These are phyloP conservation scores for Knoxdaviesia capensis DNA, from an alignment of 2,329 filamentous ascomycete species.

Conservation along the genomic window DNA sequence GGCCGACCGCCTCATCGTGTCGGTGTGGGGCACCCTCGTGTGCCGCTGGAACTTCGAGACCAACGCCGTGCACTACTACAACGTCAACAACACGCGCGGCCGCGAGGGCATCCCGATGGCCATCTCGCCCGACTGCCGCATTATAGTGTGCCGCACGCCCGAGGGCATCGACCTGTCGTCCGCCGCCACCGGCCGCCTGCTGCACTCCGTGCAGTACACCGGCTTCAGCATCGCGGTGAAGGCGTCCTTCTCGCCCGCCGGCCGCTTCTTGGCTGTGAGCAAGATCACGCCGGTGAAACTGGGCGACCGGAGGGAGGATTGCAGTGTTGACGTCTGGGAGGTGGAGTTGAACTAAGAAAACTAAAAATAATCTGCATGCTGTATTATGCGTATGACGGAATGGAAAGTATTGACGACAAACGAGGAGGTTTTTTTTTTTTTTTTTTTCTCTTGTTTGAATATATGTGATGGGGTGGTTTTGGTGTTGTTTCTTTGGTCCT, in stretches of 20 bases:
- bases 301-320: too few species aligned
- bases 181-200: constrained; percentile 12
- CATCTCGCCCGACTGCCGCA: constrained; percentile 15
- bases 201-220: constrained; percentile 12
- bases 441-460: too few species aligned
- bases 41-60: constrained; percentile 13
- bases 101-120: constrained; percentile 16
- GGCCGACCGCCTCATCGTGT: constrained; percentile 12
- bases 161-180: constrained; percentile 16
- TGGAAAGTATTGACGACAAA: too few species aligned
- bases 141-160: constrained; percentile 15
- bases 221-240: constrained; percentile 10
- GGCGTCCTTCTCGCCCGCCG: constrained; percentile 13
- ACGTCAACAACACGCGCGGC: constrained; percentile 11
- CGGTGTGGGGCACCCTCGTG: constrained; percentile 15
- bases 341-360: too few species aligned
- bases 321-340: too few species aligned
- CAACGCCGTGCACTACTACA: constrained; percentile 12
- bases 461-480: too few species aligned
- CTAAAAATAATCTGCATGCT: too few species aligned
- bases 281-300: constrained; percentile 3
- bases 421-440: too few species aligned
- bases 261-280: constrained; percentile 12
- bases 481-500: too few species aligned
- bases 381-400: too few species aligned